phyloP scores from a whole-genome alignment of 176 grass and related monocot species.

The Aegilops tauschii region DNA sequence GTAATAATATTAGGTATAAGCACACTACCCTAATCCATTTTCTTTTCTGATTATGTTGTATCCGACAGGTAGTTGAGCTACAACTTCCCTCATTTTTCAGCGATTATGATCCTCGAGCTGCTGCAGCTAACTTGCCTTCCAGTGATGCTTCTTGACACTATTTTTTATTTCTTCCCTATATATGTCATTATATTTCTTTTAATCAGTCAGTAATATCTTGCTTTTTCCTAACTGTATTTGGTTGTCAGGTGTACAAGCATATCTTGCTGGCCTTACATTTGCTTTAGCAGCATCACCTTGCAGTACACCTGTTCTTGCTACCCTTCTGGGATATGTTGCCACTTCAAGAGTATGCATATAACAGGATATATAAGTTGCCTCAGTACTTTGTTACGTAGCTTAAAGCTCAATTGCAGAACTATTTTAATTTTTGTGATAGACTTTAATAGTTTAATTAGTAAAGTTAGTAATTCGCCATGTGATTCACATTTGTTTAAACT shows the following conservation, averaged over 20 bases:
- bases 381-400: neutral
- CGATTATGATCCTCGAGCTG: constrained; percentile 78
- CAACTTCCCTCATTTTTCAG: constrained; percentile 96
- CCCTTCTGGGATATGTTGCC: constrained; percentile 91
- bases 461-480: neutral
- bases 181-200: neutral
- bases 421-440: neutral
- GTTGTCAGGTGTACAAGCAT: constrained; percentile 89
- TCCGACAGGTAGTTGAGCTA: constrained; percentile 72
- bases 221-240: constrained; percentile 5
- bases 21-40: neutral
- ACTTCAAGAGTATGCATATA: constrained; percentile 76
- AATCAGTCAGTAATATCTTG: constrained; percentile 16
- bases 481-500: neutral
- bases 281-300: constrained; percentile 95
- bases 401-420: neutral
- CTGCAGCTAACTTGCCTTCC: constrained; percentile 87
- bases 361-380: neutral
- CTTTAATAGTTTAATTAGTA: neutral
- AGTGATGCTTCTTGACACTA: constrained; percentile 43
- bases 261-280: constrained; percentile 96
- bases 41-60: constrained; percentile 21
- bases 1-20: neutral
- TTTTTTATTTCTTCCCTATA: neutral
- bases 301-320: constrained; percentile 96